Evolutionary conservation across 2,329 filamentous ascomycete genomes (phyloP).

Genomic region (Cladosporium cucumerinum): DNA sequence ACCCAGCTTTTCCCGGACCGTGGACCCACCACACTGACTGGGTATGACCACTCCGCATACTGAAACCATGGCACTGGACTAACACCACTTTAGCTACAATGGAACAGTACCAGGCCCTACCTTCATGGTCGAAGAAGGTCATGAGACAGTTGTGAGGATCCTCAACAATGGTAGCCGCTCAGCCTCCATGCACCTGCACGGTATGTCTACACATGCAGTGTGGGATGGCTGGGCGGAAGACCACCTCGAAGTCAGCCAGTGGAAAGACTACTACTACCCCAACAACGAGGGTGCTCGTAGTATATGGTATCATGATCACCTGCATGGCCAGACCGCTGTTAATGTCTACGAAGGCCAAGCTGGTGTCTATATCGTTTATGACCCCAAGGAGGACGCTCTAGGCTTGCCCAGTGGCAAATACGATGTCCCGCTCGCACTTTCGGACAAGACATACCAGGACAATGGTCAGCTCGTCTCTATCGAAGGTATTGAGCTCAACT

Average conservation of each 20-base stretch:
- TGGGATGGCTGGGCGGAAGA: constrained; percentile 56
- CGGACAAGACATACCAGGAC: constrained; percentile 51
- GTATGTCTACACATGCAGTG: constrained; percentile 43
- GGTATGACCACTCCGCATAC: constrained; percentile 30
- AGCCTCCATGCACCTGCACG: constrained; percentile 54
- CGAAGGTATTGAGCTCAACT: constrained; percentile 43
- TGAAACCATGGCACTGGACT: background rate
- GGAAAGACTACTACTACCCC: constrained; percentile 61
- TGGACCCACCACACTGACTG: constrained; percentile 40
- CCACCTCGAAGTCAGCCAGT: constrained; percentile 47
- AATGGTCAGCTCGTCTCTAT: constrained; percentile 51
- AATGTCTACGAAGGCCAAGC: constrained; percentile 58
- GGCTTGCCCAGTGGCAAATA: constrained; percentile 51
- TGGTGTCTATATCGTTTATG: constrained; percentile 54
- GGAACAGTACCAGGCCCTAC: constrained; percentile 55
- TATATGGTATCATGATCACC: constrained; percentile 57
- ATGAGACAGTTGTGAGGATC: constrained; percentile 54
- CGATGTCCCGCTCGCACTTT: constrained; percentile 52
- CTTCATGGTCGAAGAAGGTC: constrained; percentile 48
- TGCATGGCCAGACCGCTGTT: constrained; percentile 45
- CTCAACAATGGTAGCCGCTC: constrained; percentile 47
- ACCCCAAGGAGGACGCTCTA: constrained; percentile 49
- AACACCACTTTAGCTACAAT: constrained; percentile 29
- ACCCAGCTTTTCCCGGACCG: constrained; percentile 45
- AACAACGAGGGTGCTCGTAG: constrained; percentile 53